Evolutionary conservation across 2,329 filamentous ascomycete genomes (phyloP).

Genomic region (Penicillium aurantiogriseum): DNA sequence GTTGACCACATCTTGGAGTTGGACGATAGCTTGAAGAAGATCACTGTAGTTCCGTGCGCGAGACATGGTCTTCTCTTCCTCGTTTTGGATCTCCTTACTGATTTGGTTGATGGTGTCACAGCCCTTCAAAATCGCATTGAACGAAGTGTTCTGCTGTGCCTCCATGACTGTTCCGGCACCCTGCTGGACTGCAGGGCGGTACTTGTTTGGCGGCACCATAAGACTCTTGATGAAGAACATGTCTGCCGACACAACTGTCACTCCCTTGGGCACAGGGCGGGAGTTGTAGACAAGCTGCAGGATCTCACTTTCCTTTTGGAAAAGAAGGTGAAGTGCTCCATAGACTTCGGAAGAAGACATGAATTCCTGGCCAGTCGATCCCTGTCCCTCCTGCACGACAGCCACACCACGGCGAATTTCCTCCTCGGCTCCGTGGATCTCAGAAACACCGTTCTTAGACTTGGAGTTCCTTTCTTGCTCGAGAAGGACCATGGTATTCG

Average conservation of each 20-base stretch:
- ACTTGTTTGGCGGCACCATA: slow-evolving; percentile 88
- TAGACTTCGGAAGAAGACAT: slow-evolving; percentile 81
- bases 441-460: slow-evolving; percentile 42
- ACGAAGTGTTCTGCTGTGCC: slow-evolving; percentile 81
- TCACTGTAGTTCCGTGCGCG: slow-evolving; percentile 66
- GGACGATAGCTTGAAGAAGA: slow-evolving; percentile 76
- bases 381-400: slow-evolving; percentile 28
- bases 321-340: slow-evolving; percentile 73
- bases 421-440: slow-evolving; percentile 58
- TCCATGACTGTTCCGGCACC: slow-evolving; percentile 81
- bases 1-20: slow-evolving; percentile 86
- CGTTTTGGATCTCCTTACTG: slow-evolving; percentile 63
- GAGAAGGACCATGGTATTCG: slow-evolving; percentile 67
- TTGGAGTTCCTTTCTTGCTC: slow-evolving; percentile 46
- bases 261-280: slow-evolving; percentile 61
- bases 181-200: slow-evolving; percentile 79
- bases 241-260: slow-evolving; percentile 64
- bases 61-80: slow-evolving; percentile 46
- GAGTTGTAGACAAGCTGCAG: slow-evolving; percentile 82
- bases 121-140: slow-evolving; percentile 76
- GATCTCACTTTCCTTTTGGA: slow-evolving; percentile 82
- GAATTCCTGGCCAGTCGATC: slow-evolving; percentile 63
- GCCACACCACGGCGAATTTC: slow-evolving; percentile 55
- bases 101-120: slow-evolving; percentile 74
- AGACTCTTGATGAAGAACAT: slow-evolving; percentile 93